Evolutionary conservation across 768 basidiomycete genomes (phyloP), one percentile per base, ranked within the genome.

Genomic region (Kwoniella dejecticola): DNA sequence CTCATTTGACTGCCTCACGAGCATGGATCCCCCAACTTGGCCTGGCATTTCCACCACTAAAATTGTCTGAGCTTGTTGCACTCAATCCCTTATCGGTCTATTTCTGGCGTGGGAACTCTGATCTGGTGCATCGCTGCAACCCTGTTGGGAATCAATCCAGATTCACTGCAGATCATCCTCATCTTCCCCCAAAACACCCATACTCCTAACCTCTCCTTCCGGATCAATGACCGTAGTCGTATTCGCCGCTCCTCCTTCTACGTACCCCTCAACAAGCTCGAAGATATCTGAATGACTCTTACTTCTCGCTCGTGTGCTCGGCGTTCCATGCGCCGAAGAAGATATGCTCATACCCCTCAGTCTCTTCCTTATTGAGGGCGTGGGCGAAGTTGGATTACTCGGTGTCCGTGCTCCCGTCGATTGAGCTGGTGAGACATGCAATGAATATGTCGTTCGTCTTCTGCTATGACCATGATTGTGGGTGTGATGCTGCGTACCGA

Each of bases 151-250:
- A n/a, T n/a, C n/a, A n/a, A n/a, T n/a, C n/a, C n/a, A n/a, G n/a
- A n/a, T n/a, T n/a, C n/a, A n/a, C n/a, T n/a, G n/a, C n/a, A n/a
- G n/a, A 23, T 21, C 57, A 17, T 68, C 59, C 15, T 62, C 62
- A 21, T 71, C 65, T 24, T 61, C 64, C 1, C 73, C 70, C 23
- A 75, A 53, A 3, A 75, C 68, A 17, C 73, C 70, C 8, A 75
- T 70, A 57, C 63, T 60, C 41, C 52, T 66, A 27, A 75, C 60
- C 47, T 75, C 67, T 17, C 74, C 74, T 45, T 67, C 67, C 0
- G 77, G 72, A 21, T 67, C 67, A 56, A 71, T 74, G 2, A 78
- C 69, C 4, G 68, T 68, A 15, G 77, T 78, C 63, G 72, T 67
- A 54, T 75, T 75, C 24, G 77, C 75, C 33, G 75, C 73, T 3